These are phyloP conservation scores for Deinandra increscens DNA, from an alignment of 129 eudicot species.

Conservation along the genomic window DNA sequence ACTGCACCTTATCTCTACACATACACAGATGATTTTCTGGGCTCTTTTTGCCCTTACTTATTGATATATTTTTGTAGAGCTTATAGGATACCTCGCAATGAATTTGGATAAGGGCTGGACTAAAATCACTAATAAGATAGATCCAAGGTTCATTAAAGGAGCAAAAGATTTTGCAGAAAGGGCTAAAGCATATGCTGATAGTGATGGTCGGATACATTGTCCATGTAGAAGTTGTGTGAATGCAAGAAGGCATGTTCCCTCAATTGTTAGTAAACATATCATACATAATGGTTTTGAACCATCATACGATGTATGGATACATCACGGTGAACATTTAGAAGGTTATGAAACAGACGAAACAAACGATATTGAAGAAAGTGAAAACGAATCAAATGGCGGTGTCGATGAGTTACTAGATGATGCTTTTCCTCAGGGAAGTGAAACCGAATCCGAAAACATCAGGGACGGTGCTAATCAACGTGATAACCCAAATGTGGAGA, in stretches of 20 bases:
- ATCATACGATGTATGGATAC: neutral
- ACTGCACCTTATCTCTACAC: no score
- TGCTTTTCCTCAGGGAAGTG: neutral
- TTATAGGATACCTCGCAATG: no score
- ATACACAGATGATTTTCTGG: no score
- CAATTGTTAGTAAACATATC: no score
- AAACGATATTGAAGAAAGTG: no score
- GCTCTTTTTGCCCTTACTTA: no score
- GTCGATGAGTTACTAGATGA: neutral
- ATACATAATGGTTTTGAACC: neutral
- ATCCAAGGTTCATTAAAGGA: neutral
- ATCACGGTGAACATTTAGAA: neutral
- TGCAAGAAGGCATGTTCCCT: neutral
- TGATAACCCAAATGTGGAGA: neutral
- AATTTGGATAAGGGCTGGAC: neutral
- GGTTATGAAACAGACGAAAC: no score
- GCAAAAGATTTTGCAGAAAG: neutral
- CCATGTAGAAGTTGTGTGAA: neutral
- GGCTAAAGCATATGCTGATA: neutral
- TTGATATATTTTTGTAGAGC: no score
- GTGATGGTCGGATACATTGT: neutral
- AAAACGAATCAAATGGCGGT: neutral
- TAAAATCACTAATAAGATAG: neutral
- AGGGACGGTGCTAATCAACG: neutral
- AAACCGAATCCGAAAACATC: neutral